A percentile compares a stretch with the other conserved stretches of the same genome.
Evolutionary conservation across 164 flowering plant genomes (phyloP).

Genomic region (Vitis riparia): DNA sequence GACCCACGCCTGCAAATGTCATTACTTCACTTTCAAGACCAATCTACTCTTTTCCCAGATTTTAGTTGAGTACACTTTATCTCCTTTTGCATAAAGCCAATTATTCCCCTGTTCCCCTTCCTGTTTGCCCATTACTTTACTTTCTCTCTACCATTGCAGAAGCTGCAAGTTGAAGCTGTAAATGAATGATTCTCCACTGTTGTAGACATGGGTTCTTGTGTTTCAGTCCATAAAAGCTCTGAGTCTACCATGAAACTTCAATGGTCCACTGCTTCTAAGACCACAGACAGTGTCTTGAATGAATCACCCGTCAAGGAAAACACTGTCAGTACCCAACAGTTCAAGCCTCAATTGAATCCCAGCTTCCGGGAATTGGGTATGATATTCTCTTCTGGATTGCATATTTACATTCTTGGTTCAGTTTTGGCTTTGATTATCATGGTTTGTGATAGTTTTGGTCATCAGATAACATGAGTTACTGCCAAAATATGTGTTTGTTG

Average conservation of each 20-base stretch:
- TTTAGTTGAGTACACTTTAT: constrained; percentile 7
- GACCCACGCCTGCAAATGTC: constrained; percentile 16
- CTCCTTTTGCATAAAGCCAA: constrained; percentile 8
- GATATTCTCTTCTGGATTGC: neutral
- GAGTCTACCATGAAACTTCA: constrained; percentile 7
- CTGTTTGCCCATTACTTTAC: neutral
- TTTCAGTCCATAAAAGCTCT: constrained; percentile 3
- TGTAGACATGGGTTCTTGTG: constrained; percentile 19
- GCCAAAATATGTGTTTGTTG: no score
- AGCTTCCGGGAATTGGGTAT: constrained; percentile 15
- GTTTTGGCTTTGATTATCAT: neutral
- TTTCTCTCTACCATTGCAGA: neutral
- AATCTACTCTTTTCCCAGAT: constrained; percentile 8
- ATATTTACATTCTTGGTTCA: neutral
- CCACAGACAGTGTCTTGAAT: neutral
- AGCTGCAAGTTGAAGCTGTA: neutral
- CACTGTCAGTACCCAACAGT: neutral
- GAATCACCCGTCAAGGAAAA: constrained; percentile 8
- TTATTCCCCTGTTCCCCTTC: neutral
- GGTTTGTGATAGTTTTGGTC: neutral
- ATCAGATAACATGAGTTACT: no score
- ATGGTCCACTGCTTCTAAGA: neutral
- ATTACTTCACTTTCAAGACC: constrained; percentile 38
- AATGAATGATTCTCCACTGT: neutral
- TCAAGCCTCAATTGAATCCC: constrained; percentile 2